Evolutionary conservation across 2,329 filamentous ascomycete species (phyloP).

Genomic region (Aspergillus cejpii): DNA sequence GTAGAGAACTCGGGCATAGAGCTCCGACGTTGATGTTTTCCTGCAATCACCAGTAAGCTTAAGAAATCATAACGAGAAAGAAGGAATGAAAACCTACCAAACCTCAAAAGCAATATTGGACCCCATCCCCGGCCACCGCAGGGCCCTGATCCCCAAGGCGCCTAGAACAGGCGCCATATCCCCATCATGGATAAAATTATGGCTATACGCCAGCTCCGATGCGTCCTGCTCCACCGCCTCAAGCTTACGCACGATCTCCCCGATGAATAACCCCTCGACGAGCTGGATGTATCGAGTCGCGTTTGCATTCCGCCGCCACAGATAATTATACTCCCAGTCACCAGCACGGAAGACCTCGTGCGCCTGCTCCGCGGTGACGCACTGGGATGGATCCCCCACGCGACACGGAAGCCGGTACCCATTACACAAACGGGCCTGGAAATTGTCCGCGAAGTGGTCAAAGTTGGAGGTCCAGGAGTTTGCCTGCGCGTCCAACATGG

Average conservation of each 20-base stretch:
- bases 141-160: slow-evolving; percentile 29
- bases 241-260: slow-evolving; percentile 30
- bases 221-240: slow-evolving; percentile 23
- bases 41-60: slow-evolving; percentile 8
- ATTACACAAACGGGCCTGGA: slow-evolving; percentile 38
- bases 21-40: slow-evolving; percentile 13
- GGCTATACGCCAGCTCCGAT: slow-evolving; percentile 26
- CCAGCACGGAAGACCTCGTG: slow-evolving; percentile 37
- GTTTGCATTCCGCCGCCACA: slow-evolving; percentile 32
- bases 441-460: slow-evolving; percentile 39
- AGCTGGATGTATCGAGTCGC: slow-evolving; percentile 34
- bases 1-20: slow-evolving; percentile 28
- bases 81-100: slow-evolving; percentile 23
- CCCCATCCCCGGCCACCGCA: slow-evolving; percentile 39
- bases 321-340: slow-evolving; percentile 41
- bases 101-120: slow-evolving; percentile 37
- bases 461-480: slow-evolving; percentile 32
- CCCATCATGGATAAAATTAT: slow-evolving; percentile 36
- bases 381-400: slow-evolving; percentile 21
- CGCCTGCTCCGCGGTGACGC: slow-evolving; percentile 30
- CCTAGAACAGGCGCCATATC: slow-evolving; percentile 35
- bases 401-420: slow-evolving; percentile 35
- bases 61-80: too few relatives aligned
- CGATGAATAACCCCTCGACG: slow-evolving; percentile 35
- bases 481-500: slow-evolving; percentile 27